Evolutionary conservation across 2,329 filamentous ascomycete species (phyloP).

Genomic region (Diplodia intermedia): DNA sequence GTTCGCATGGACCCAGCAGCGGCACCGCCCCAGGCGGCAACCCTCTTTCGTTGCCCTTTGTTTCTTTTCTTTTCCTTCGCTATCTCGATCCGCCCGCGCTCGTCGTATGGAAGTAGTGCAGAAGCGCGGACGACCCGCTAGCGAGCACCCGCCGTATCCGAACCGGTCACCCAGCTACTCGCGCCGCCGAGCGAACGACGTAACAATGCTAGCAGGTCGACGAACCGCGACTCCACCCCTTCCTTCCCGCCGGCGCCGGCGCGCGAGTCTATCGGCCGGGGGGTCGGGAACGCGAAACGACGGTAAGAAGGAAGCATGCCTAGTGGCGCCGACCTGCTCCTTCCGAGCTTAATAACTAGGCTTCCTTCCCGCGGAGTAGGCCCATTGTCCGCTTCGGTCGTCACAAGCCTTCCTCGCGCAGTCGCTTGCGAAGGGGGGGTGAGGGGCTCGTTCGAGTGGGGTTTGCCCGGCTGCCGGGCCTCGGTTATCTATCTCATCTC

Average conservation of each 20-base stretch:
- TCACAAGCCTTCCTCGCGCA: too few relatives aligned
- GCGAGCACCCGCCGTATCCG: neutral
- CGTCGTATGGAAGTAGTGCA: neutral
- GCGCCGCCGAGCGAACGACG: neutral
- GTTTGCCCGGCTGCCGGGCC: too few relatives aligned
- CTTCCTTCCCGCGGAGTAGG: neutral
- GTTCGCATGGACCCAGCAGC: neutral
- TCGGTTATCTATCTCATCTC: neutral
- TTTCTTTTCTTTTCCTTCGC: neutral
- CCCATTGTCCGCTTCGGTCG: neutral
- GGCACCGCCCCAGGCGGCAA: neutral
- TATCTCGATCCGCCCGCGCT: neutral
- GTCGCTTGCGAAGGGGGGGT: neutral
- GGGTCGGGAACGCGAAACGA: neutral
- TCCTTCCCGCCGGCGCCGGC: neutral
- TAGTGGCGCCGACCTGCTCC: neutral
- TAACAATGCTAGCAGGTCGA: neutral
- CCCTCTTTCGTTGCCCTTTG: neutral
- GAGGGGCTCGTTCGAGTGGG: neutral
- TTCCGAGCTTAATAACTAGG: neutral
- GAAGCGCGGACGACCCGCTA: neutral
- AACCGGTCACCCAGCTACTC: neutral
- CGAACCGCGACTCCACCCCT: neutral
- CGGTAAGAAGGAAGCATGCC: neutral
- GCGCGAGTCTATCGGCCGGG: slow-evolving; percentile 1